phyloP scores from a whole-genome alignment of 306 rosid genomes.

The Malus asiatica region DNA sequence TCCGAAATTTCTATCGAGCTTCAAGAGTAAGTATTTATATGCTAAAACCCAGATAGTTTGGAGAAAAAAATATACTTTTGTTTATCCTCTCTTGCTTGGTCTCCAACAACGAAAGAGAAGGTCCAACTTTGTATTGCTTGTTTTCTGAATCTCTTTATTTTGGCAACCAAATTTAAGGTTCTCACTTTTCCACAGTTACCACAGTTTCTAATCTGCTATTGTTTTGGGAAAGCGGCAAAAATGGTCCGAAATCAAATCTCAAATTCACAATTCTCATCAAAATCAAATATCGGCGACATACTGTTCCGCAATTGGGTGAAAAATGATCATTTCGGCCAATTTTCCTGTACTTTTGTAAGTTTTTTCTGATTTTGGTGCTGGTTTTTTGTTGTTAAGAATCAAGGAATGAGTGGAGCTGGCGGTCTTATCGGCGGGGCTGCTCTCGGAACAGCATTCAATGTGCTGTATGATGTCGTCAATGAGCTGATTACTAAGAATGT shows the following conservation, averaged over 20 bases:
- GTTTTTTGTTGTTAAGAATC: neutral
- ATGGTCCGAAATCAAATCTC: too few relatives aligned
- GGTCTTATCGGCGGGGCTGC: neutral
- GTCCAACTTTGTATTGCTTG: neutral
- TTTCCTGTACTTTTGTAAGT: neutral
- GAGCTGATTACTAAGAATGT: neutral
- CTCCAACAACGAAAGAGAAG: neutral
- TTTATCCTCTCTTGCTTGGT: neutral
- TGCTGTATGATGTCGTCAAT: neutral
- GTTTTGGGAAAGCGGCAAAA: too few relatives aligned
- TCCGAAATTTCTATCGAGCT: neutral
- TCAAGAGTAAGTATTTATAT: neutral
- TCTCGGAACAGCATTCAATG: neutral
- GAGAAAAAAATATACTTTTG: neutral
- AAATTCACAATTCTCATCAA: too few relatives aligned
- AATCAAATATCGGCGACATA: too few relatives aligned
- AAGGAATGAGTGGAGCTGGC: neutral
- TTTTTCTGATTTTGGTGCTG: neutral
- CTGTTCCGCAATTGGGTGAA: too few relatives aligned
- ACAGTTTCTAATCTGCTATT: neutral
- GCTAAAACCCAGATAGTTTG: neutral
- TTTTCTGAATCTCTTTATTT: neutral
- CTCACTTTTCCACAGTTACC: neutral
- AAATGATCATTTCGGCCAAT: too few relatives aligned
- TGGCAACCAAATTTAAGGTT: neutral